Conservation (phyloP, 345 rosid species). For the Mercurialis annua region DNA sequence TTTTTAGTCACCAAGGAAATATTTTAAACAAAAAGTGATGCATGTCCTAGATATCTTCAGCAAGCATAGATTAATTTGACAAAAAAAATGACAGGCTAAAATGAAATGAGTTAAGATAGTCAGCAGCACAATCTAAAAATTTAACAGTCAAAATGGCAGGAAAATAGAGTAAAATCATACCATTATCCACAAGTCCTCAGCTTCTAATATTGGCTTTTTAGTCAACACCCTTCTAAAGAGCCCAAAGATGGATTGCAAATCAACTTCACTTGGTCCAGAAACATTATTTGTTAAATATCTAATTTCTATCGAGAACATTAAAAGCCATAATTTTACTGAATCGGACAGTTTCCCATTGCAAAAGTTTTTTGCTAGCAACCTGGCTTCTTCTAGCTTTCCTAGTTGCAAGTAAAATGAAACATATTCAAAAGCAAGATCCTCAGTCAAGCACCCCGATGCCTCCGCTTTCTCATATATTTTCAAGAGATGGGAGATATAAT, state of each 20-base stretch:
- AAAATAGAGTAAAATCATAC: constrained; percentile 35
- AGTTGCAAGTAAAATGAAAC: constrained; percentile 61
- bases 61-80: not conserved
- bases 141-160: not conserved
- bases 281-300: constrained; percentile 35
- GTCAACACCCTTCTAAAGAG: constrained; percentile 47
- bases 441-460: constrained; percentile 47
- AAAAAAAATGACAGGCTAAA: not conserved
- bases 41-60: not conserved
- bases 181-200: constrained; percentile 80
- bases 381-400: constrained; percentile 55
- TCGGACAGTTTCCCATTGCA: constrained; percentile 51
- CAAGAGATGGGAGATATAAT: constrained; percentile 42
- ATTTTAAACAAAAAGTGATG: not conserved
- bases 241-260: constrained; percentile 43
- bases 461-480: constrained; percentile 68
- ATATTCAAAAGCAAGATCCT: constrained; percentile 66
- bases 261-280: constrained; percentile 40
- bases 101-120: not conserved
- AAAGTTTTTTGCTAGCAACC: constrained; percentile 54
- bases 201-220: constrained; percentile 49
- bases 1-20: not conserved
- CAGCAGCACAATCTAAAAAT: not conserved
- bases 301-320: constrained; percentile 60
- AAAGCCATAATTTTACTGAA: constrained; percentile 56